A percentile compares a stretch with the other conserved stretches of the same genome.
Conservation (phyloP, 164 flowering plant genomes). For the Akebia trifoliata region DNA sequence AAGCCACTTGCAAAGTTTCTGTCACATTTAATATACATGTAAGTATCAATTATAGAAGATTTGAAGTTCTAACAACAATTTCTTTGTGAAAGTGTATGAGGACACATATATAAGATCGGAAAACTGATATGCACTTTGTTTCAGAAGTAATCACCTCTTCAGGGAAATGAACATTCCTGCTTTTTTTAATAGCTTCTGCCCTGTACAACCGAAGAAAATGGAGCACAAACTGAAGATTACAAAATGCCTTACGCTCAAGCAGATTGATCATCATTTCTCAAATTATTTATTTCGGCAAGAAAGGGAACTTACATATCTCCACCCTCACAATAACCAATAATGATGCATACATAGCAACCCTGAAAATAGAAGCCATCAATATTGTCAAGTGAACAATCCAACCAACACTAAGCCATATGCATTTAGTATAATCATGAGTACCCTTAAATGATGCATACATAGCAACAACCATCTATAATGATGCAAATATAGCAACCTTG, state of each 20-base stretch:
- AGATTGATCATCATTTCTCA: slow-evolving; percentile 2
- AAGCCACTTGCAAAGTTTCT: slow-evolving; percentile 97
- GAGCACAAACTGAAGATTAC: neutral
- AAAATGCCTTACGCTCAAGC: slow-evolving; percentile 5
- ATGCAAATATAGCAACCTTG: slow-evolving; percentile 99
- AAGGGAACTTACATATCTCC: slow-evolving; percentile 83
- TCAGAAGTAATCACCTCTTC: slow-evolving; percentile 71
- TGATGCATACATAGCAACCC: slow-evolving; percentile 98
- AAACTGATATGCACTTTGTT: neutral
- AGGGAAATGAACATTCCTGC: slow-evolving; percentile 63
- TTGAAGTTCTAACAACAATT: neutral
- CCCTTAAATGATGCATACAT: no score
- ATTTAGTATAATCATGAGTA: no score
- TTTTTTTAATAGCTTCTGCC: slow-evolving; percentile 79
- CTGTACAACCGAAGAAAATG: slow-evolving; percentile 33
- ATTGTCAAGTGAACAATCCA: slow-evolving; percentile 5
- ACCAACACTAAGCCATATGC: no score
- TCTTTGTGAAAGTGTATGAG: no score
- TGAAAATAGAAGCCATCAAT: slow-evolving; percentile 24
- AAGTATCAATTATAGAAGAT: slow-evolving; percentile 10
- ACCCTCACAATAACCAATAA: slow-evolving; percentile 92
- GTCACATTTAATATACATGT: slow-evolving; percentile 16
- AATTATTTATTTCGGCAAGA: slow-evolving; percentile 7
- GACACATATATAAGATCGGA: no score
- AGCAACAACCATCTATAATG: slow-evolving; percentile 82